These are phyloP conservation scores for Trichoderma harzianum DNA, from an alignment of 2,329 filamentous ascomycete genomes.

Conservation along the genomic window DNA sequence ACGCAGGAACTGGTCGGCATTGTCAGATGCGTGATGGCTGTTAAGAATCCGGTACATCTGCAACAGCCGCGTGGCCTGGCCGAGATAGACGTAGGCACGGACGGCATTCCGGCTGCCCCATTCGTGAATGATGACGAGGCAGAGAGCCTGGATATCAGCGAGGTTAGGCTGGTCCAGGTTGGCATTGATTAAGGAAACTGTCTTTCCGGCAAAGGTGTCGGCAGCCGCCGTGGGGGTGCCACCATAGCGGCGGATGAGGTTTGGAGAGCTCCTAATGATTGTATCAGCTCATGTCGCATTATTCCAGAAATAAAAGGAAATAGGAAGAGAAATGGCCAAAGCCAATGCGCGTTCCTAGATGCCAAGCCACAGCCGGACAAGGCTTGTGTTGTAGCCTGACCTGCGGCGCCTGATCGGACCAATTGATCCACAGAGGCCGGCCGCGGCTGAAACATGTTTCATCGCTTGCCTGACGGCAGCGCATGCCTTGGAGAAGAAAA, in stretches of 20 bases:
- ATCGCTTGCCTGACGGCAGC: not conserved
- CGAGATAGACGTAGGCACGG: slow-evolving; percentile 60
- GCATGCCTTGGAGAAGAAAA: slow-evolving; percentile 19
- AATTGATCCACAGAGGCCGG: not conserved
- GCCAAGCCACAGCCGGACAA: not conserved
- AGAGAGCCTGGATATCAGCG: slow-evolving; percentile 59
- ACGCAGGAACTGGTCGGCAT: slow-evolving; percentile 56
- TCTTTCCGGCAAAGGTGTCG: slow-evolving; percentile 58
- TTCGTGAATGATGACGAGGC: slow-evolving; percentile 60
- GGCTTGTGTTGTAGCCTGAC: not conserved
- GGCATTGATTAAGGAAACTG: slow-evolving; percentile 54
- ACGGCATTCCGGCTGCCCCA: slow-evolving; percentile 61
- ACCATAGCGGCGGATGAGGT: slow-evolving; percentile 57
- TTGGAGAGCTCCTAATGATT: slow-evolving; percentile 49
- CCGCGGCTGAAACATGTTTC: not conserved
- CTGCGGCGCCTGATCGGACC: not conserved
- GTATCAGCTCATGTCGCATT: not conserved
- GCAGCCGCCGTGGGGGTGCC: slow-evolving; percentile 53
- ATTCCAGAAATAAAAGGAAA: not conserved
- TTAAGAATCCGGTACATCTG: slow-evolving; percentile 62
- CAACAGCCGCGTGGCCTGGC: slow-evolving; percentile 61
- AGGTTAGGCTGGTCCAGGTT: slow-evolving; percentile 58
- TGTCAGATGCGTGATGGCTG: slow-evolving; percentile 49
- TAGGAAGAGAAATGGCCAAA: not conserved
- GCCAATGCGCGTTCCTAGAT: not conserved